Evolutionary conservation across 2,329 filamentous ascomycete species (phyloP), one percentile per base, ranked within the genome.

Genomic region (Fusarium staphyleae): DNA sequence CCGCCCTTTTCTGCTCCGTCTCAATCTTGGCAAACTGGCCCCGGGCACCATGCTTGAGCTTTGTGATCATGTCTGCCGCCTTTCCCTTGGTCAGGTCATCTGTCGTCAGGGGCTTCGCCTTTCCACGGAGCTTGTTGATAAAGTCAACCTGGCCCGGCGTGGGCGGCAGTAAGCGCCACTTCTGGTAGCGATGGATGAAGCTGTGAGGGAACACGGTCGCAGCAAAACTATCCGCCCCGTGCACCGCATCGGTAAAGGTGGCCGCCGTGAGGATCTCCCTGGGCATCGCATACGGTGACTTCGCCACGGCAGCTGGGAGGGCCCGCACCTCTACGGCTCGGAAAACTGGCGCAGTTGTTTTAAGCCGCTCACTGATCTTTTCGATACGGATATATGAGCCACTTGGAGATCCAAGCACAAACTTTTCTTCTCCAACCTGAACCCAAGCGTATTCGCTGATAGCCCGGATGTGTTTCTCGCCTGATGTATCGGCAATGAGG

Each of bases 11-110:
- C 69, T 81, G 85, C 47, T 80, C 75, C 0, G 75, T 77, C 66
- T 81, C 78, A 51, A 83, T 73, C 28, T 67, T 78, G 19, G 78
- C 76, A 69, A 82, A 91, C 75, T 75, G 84, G 57, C 74, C 89
- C 72, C 78, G 84, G 1, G 90, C 91, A 1, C 93, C 93, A 69
- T 95, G 89, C 71, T 88, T 93, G 56, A 96, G 70, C 73, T 96
- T 96, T 7, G 91, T 96, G 60, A 98, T 96, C 88, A 96, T 93
- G 70, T 97, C 93, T 4, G 82, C 82, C 4, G 92, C 93, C 69
- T 85, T 86, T 7, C 93, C 93, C 68, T 93, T 95, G 12, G 83
- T 92, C 52, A 96, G 66, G 22, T 86, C 81, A 0, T 75, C 74
- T 0, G 74, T 63, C 2, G 75, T 80, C 43, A 92, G 68, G 46